Base-by-base conservation (phyloP, 2,329 filamentous ascomycete species). In the Aspergillus floridensis region DNA sequence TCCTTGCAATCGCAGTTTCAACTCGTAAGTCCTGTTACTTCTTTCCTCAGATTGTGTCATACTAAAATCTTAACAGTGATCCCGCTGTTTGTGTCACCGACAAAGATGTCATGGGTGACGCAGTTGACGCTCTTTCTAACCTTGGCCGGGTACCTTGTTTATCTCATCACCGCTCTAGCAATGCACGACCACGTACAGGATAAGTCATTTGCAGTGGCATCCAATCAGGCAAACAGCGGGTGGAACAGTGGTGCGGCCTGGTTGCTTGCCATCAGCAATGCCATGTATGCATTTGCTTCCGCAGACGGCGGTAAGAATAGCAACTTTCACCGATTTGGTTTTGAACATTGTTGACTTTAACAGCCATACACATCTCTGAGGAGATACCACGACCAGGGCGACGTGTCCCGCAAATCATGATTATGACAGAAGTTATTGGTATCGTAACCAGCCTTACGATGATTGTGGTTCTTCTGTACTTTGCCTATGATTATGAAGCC, bases 311-410 rank as follows among this genome's bases (percentile, higher is more conserved):
- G 56, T 44, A 44, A 44, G 38, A 44, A 44, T 8, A 44, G 16
- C 38, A 12, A 44, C 16, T 44, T 16, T 16, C 6, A 44, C 14
- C 38, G 16, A n/a, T 41, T 52, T 8, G 19, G 38, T 52, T 2
- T 2, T 11, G 14, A 24, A 16, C 29, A 6, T 19, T 31, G 19
- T 49, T 51, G n/a, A 51, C n/a, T n/a, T 10, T 2, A n/a, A 24
- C 10, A 38, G 65, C 57, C 2, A 62, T 63, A 7, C 65, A 68
- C 41, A 64, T 68, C 24, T 59, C 60, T 29, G 66, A 68, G 46
- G 65, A 63, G 44, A 60, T 60, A 29, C 49, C 41, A 14, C 32
- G 22, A 8, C 59, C 59, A 2, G 59, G 59, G 10, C 21, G 29
- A 5, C 57, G 46, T 5, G 47, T 59, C 7, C 57, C 57, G 2